Conservation (phyloP, 345 rosid species). For the Isatis tinctoria region DNA sequence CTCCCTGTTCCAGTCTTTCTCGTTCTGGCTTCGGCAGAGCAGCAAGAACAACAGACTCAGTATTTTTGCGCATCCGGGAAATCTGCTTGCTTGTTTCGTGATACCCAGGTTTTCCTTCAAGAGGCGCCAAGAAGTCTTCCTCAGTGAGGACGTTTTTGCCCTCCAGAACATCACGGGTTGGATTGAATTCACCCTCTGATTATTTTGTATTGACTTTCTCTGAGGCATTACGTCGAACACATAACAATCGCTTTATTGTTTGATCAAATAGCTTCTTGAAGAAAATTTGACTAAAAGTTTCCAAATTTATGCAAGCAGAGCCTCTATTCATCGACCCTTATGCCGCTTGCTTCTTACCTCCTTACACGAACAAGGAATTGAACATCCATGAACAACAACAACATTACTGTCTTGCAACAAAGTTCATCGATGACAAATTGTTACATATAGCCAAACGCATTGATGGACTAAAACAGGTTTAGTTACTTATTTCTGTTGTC, state of each 20-base stretch:
- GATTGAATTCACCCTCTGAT: slow-evolving; percentile 64
- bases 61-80: slow-evolving; percentile 45
- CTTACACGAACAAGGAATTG: slow-evolving; percentile 40
- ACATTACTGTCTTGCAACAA: slow-evolving; percentile 66
- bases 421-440: slow-evolving; percentile 78
- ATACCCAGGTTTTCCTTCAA: slow-evolving; percentile 60
- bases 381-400: slow-evolving; percentile 40
- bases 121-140: slow-evolving; percentile 66
- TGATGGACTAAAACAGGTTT: slow-evolving; percentile 83
- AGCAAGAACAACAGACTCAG: slow-evolving; percentile 54
- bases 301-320: slow-evolving; percentile 41
- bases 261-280: neutral
- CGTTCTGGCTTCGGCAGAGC: slow-evolving; percentile 68
- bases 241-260: neutral
- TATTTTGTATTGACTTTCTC: neutral
- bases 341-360: slow-evolving; percentile 72
- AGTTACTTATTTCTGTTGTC: slow-evolving; percentile 1
- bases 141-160: slow-evolving; percentile 54
- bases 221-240: slow-evolving; percentile 21
- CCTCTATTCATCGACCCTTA: slow-evolving; percentile 84
- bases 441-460: slow-evolving; percentile 50
- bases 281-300: slow-evolving; percentile 3
- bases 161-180: slow-evolving; percentile 74
- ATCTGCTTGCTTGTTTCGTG: slow-evolving; percentile 52
- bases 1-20: slow-evolving; percentile 68